These are phyloP conservation scores for Talaromyces adpressus DNA, from an alignment of 495 filamentous ascomycete species.

Conservation along the genomic window DNA sequence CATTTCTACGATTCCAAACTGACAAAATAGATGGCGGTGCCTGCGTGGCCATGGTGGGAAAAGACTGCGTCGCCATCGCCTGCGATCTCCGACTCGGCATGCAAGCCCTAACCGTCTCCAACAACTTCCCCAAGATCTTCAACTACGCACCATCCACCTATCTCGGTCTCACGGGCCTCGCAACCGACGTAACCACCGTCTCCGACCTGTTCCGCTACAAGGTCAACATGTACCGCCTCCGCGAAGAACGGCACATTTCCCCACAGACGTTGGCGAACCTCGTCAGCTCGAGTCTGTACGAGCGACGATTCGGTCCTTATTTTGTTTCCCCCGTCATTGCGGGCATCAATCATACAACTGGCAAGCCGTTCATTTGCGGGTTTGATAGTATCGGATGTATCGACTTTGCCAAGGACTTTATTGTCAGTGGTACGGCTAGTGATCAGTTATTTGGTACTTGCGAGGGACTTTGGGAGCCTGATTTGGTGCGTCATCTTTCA, in stretches of 20 bases:
- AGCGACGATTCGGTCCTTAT: constrained; percentile 90
- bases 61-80: constrained; percentile 98
- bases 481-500: constrained; percentile 59
- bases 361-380: constrained; percentile 94
- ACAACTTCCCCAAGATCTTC: constrained; percentile 99
- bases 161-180: constrained; percentile 93
- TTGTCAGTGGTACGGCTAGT: constrained; percentile 90
- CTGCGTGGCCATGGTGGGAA: constrained; percentile 97
- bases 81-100: constrained; percentile 97
- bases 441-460: constrained; percentile 98
- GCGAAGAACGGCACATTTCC: constrained; percentile 92
- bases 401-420: constrained; percentile 98
- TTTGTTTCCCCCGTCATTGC: constrained; percentile 93
- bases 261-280: constrained; percentile 94
- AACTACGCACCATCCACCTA: constrained; percentile 85
- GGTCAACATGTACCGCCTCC: constrained; percentile 98
- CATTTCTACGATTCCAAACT: background rate
- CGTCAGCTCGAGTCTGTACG: constrained; percentile 83
- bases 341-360: constrained; percentile 84
- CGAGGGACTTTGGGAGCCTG: constrained; percentile 96
- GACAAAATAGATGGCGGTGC: constrained; percentile 73
- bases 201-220: constrained; percentile 98
- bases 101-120: constrained; percentile 92
- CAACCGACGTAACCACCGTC: constrained; percentile 91
- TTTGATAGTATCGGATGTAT: constrained; percentile 99